Percentiles rank a stretch among this genome's conserved stretches.
phyloP scores from a whole-genome alignment of 208 protist species.

The Acanthamoeba castellanii region DNA sequence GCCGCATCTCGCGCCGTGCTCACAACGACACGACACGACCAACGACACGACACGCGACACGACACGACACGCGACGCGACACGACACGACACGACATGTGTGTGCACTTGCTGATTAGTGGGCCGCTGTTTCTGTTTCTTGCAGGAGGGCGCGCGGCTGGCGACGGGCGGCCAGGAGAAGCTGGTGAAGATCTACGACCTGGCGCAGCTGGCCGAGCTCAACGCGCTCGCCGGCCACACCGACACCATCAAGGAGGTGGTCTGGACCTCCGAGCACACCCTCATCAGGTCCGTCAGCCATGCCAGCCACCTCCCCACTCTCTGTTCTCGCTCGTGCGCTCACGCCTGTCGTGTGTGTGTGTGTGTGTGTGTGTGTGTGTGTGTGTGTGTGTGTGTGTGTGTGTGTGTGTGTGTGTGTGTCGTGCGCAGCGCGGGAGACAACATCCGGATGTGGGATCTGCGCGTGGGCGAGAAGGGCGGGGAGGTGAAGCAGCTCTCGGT shows the following conservation, averaged over 20 bases:
- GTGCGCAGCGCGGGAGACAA: conserved; percentile 89
- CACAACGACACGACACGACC: no score
- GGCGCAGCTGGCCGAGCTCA: conserved; percentile 21
- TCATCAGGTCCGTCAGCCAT: conserved; percentile 92
- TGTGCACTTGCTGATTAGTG: neutral
- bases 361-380: no score
- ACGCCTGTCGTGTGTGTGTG: neutral
- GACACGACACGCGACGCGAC: no score
- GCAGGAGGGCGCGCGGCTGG: conserved; percentile 89
- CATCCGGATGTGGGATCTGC: conserved; percentile 94
- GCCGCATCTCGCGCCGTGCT: neutral
- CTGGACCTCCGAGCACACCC: conserved; percentile 92
- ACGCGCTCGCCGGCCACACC: conserved; percentile 7
- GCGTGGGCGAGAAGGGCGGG: conserved; percentile 73
- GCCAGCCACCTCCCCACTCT: no score
- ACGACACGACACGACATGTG: no score
- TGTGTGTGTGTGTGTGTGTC: no score
- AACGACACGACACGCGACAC: no score
- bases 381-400: no score
- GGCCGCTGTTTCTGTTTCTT: conserved; percentile 69
- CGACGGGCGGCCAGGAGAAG: conserved; percentile 94
- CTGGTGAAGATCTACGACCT: conserved; percentile 94
- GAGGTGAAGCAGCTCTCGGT: conserved; percentile 32
- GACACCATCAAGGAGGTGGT: conserved; percentile 90
- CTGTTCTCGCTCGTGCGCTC: neutral